A percentile compares a stretch with the other conserved stretches of the same genome.
Evolutionary conservation across 1,284 basidiomycete genomes (phyloP).

Genomic region (Tylopilus orsonianus): DNA sequence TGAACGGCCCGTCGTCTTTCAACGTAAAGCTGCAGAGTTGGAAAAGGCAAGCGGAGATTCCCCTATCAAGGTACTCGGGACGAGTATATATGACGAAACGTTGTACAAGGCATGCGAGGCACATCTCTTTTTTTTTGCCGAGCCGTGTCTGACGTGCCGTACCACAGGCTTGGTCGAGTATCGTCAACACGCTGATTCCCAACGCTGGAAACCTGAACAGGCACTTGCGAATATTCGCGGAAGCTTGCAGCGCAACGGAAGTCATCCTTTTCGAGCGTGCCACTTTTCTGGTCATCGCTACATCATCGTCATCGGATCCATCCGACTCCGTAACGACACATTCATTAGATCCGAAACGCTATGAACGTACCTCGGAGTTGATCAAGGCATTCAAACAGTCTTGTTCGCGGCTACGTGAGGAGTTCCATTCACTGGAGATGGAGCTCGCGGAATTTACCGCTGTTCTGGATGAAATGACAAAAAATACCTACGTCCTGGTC

Average conservation of each 20-base stretch:
- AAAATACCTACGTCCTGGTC: constrained; percentile 92
- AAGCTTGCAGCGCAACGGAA: constrained; percentile 86
- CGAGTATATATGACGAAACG: constrained; percentile 97
- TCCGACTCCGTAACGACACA: constrained; percentile 38
- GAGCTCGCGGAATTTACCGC: constrained; percentile 83
- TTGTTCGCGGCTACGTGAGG: constrained; percentile 80
- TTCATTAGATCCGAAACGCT: constrained; percentile 75
- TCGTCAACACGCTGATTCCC: constrained; percentile 95
- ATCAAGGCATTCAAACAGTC: constrained; percentile 94
- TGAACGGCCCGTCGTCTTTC: constrained; percentile 54
- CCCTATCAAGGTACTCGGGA: constrained; percentile 77
- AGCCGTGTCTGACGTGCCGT: constrained; percentile 9
- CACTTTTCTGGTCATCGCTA: constrained; percentile 96
- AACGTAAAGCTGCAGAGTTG: constrained; percentile 69
- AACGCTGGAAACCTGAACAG: constrained; percentile 87
- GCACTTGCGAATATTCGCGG: constrained; percentile 84
- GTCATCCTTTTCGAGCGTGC: constrained; percentile 96
- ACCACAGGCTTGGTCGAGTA: constrained; percentile 91
- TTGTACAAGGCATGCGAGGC: constrained; percentile 78
- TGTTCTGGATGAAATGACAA: constrained; percentile 92
- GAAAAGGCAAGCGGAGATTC: constrained; percentile 62
- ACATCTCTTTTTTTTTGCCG: constrained; percentile 5
- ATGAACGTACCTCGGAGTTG: constrained; percentile 94
- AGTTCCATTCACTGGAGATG: constrained; percentile 81
- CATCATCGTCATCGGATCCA: constrained; percentile 46